These are phyloP conservation scores for Fusarium concolor DNA, from an alignment of 2,329 filamentous ascomycete genomes.

Conservation along the genomic window DNA sequence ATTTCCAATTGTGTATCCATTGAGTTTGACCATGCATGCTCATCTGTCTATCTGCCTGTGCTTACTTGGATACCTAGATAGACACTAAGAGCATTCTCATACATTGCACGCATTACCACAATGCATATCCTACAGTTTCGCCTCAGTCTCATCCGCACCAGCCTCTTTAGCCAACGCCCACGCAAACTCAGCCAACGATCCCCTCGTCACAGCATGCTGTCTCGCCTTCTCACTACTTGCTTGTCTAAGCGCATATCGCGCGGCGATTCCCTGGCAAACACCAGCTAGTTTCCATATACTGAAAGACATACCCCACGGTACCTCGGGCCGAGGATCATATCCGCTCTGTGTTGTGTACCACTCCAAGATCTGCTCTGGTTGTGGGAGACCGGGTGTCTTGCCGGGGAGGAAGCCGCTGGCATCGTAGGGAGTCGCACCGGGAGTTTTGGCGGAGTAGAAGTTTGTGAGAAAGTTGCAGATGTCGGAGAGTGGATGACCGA, in stretches of 20 bases:
- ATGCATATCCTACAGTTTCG: constrained; percentile 44
- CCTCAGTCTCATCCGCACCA: constrained; percentile 39
- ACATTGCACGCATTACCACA: not conserved
- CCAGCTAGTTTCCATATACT: constrained; percentile 70
- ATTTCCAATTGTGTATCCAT: not conserved
- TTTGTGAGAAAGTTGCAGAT: constrained; percentile 77
- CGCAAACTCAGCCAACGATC: constrained; percentile 79
- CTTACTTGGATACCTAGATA: not conserved
- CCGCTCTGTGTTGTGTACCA: constrained; percentile 66
- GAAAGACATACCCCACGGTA: constrained; percentile 72
- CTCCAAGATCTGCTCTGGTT: constrained; percentile 54
- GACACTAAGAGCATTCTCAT: not conserved
- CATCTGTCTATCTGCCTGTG: not conserved
- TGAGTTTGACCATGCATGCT: not conserved
- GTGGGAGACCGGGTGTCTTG: constrained; percentile 71
- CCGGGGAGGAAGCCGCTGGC: constrained; percentile 69
- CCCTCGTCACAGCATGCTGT: constrained; percentile 76
- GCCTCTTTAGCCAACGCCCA: constrained; percentile 75
- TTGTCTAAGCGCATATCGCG: constrained; percentile 84
- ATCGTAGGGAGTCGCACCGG: constrained; percentile 43
- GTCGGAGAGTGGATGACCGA: constrained; percentile 95
- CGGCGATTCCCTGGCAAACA: constrained; percentile 89
- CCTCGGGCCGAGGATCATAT: constrained; percentile 74
- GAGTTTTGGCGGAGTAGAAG: constrained; percentile 53
- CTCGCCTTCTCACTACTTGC: constrained; percentile 87